Evolutionary conservation across 768 basidiomycete genomes (phyloP).

Genomic region (Trametopsis cervina): DNA sequence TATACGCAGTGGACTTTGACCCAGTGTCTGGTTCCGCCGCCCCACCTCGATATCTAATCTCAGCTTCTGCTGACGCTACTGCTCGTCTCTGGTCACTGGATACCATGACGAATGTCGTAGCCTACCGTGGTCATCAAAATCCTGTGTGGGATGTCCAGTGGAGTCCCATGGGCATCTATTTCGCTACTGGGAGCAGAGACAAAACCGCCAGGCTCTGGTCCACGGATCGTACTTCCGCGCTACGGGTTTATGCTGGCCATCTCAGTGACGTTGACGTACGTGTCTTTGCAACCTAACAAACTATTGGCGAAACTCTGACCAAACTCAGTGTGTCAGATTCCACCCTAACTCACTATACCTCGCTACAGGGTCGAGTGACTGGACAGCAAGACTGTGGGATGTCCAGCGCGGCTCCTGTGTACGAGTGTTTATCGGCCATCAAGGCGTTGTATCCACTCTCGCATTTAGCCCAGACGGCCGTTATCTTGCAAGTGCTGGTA

Average conservation of each 20-base stretch:
- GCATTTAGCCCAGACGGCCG: constrained; percentile 92
- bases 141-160: constrained; percentile 99
- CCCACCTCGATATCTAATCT: constrained; percentile 83
- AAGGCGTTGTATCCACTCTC: constrained; percentile 78
- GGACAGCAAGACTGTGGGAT: constrained; percentile 96
- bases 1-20: constrained; percentile 92
- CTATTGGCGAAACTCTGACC: too few species aligned
- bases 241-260: constrained; percentile 94
- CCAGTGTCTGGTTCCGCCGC: constrained; percentile 81
- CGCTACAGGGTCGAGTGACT: constrained; percentile 94
- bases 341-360: constrained; percentile 98
- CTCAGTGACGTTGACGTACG: constrained; percentile 94
- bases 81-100: constrained; percentile 93
- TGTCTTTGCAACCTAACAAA: constrained; percentile 12
- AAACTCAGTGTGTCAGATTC: constrained; percentile 93
- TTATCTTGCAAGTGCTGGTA: constrained; percentile 87
- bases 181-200: constrained; percentile 92
- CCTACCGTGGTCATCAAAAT: constrained; percentile 93
- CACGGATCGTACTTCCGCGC: constrained; percentile 79
- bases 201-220: constrained; percentile 95
- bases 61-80: constrained; percentile 89
- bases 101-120: constrained; percentile 88
- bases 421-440: constrained; percentile 93
- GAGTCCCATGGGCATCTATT: constrained; percentile 98
- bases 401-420: constrained; percentile 93